A percentile compares a stretch with the other conserved stretches of the same genome.
These are phyloP conservation scores for Arthrobotrys sphaeroides DNA, from an alignment of 2,329 filamentous ascomycete species.

Conservation along the genomic window DNA sequence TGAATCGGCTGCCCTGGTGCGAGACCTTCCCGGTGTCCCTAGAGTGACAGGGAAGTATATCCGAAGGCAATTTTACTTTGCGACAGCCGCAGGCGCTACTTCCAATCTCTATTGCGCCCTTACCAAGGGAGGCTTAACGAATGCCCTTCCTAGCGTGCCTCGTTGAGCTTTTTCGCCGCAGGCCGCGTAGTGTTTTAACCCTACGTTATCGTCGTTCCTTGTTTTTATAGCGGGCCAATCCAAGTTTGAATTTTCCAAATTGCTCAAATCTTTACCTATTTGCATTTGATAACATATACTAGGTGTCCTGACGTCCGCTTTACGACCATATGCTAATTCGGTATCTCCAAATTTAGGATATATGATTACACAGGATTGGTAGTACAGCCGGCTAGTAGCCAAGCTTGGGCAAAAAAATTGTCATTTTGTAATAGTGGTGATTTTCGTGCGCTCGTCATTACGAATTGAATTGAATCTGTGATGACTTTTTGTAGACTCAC, in stretches of 20 bases:
- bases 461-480: too few relatives aligned
- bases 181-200: neutral
- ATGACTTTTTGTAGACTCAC: too few relatives aligned
- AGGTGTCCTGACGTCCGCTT: constrained; percentile 1
- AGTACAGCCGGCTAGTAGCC: too few relatives aligned
- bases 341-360: too few relatives aligned
- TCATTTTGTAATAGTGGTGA: too few relatives aligned
- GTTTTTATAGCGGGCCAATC: neutral
- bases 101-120: constrained; percentile 30
- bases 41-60: constrained; percentile 31
- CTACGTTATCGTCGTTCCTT: neutral
- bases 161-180: constrained; percentile 10
- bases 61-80: constrained; percentile 15
- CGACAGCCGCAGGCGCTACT: constrained; percentile 9
- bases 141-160: constrained; percentile 22
- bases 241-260: constrained; percentile 21
- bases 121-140: constrained; percentile 23
- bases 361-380: too few relatives aligned
- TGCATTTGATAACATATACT: constrained; percentile 27
- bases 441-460: too few relatives aligned
- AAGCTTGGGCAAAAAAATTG: too few relatives aligned
- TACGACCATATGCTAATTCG: constrained; percentile 6
- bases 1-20: constrained; percentile 9
- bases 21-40: constrained; percentile 21
- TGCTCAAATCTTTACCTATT: constrained; percentile 16